Conservation (phyloP, 1,284 basidiomycete genomes). For the Heterobasidion irregulare region DNA sequence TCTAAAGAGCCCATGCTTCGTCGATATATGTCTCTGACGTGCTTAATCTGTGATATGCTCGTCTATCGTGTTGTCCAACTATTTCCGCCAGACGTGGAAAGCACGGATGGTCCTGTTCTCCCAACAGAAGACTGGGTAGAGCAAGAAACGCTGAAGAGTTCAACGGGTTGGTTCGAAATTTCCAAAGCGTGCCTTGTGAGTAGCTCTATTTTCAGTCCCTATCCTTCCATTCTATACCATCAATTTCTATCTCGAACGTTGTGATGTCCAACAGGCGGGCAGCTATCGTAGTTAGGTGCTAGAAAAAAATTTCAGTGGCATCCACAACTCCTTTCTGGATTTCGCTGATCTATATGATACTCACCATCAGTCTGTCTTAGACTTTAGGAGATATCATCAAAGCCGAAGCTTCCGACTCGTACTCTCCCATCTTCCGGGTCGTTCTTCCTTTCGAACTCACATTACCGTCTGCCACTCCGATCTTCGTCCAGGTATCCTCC, state of each 20-base stretch:
- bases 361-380: neutral
- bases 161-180: slow-evolving; percentile 67
- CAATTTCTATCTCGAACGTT: neutral
- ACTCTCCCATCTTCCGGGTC: slow-evolving; percentile 9
- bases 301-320: neutral
- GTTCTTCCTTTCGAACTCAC: slow-evolving; percentile 12
- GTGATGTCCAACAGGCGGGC: neutral
- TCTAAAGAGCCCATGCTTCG: slow-evolving; percentile 33
- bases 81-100: slow-evolving; percentile 47
- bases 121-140: slow-evolving; percentile 72
- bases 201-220: slow-evolving; percentile 33
- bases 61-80: slow-evolving; percentile 66
- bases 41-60: slow-evolving; percentile 55
- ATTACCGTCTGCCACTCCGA: slow-evolving; percentile 17
- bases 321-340: slow-evolving; percentile 26
- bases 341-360: slow-evolving; percentile 1
- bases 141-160: slow-evolving; percentile 57
- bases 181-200: slow-evolving; percentile 60
- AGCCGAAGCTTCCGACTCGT: slow-evolving; percentile 4
- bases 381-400: slow-evolving; percentile 2
- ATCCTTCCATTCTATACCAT: slow-evolving; percentile 19
- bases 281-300: neutral
- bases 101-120: slow-evolving; percentile 58
- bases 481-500: slow-evolving; percentile 20
- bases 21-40: slow-evolving; percentile 58